Evolutionary conservation across 2,329 filamentous ascomycete species (phyloP).

Genomic region (Berkeleyomyces basicola): DNA sequence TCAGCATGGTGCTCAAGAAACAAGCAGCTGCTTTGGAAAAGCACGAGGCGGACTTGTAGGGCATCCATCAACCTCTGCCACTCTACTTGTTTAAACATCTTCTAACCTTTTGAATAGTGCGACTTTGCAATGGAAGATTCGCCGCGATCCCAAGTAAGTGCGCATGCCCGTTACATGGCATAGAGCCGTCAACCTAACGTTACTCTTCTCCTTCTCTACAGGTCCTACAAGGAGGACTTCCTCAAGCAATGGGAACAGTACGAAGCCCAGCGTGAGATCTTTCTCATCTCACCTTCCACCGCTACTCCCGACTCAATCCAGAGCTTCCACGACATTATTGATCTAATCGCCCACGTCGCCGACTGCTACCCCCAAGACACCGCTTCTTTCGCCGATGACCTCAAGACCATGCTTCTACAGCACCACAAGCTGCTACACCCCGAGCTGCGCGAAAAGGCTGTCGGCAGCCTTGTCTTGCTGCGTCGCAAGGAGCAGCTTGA

Average conservation of each 20-base stretch:
- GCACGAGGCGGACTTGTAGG: conserved; percentile 73
- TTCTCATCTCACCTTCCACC: conserved; percentile 65
- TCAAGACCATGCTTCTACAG: conserved; percentile 62
- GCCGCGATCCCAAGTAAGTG: conserved; percentile 60
- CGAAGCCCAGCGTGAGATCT: conserved; percentile 78
- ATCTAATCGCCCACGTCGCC: conserved; percentile 83
- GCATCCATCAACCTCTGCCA: conserved; percentile 3
- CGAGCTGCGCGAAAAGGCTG: conserved; percentile 85
- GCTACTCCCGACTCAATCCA: conserved; percentile 64
- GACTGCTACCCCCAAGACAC: conserved; percentile 83
- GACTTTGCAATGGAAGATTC: conserved; percentile 82
- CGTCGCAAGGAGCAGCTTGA: conserved; percentile 86
- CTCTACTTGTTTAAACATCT: not conserved
- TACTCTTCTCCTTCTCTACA: conserved; percentile 20
- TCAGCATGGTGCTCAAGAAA: conserved; percentile 55
- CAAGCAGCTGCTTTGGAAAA: conserved; percentile 89
- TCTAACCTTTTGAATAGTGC: conserved; percentile 33
- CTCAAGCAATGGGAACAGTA: conserved; percentile 80
- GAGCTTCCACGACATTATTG: conserved; percentile 78
- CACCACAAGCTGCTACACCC: conserved; percentile 72
- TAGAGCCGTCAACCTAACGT: not conserved
- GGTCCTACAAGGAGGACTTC: conserved; percentile 83
- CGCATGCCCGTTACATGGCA: not conserved
- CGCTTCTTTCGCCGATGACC: conserved; percentile 56
- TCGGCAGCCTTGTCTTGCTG: conserved; percentile 73